Base-by-base conservation (phyloP, 2,329 filamentous ascomycete genomes). In the Aspergillus quadrilineatus region DNA sequence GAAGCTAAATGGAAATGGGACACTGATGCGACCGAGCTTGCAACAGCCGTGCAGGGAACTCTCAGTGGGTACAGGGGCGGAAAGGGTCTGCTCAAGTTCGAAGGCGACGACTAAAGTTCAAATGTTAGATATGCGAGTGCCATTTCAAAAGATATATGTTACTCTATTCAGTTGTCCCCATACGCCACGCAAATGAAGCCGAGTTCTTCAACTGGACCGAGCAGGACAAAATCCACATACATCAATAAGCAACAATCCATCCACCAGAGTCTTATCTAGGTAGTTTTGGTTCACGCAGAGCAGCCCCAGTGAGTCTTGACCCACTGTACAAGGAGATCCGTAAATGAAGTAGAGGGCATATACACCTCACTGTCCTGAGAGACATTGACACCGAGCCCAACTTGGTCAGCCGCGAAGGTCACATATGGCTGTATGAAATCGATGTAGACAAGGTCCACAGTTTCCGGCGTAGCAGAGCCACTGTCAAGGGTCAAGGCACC, bases 371-470 rank as follows among this genome's bases (percentile, higher is more conserved):
- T 81, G 56, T 87, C 82, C 28, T 65, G 63, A 34, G 75, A 69
- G 17, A 76, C 71, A 41, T 76, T 73, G 62, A 81, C 77, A 57
- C 77, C 77, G 50, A 81, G 71, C 2, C 82, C 82, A 8, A 83
- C 69, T 63, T 82, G 85, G 58, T 86, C 85, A 59, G 96, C 77
- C 2, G 91, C 92, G 9, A 88, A 76, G 15, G 96, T 73, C 39
- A 97, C 78, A 83, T 89, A 95, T 8, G 86, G 86, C 73, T 94
- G 83, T 36, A 97, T 86, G 71, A 97, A 99, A 70, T 96, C 92
- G 56, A 96, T 84, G 69, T 95, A 99, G 12, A 97, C 86, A 6
- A 99, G 72, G 71, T 97, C 93, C 0, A 99, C 91, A 0, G 75
- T 87, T 51, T 89, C 84, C 0, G 90, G 89, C 14, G 83, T 77